These are phyloP conservation scores for Gracilaria gracilis DNA, from an alignment of 23 red algal species.

Conservation along the genomic window DNA sequence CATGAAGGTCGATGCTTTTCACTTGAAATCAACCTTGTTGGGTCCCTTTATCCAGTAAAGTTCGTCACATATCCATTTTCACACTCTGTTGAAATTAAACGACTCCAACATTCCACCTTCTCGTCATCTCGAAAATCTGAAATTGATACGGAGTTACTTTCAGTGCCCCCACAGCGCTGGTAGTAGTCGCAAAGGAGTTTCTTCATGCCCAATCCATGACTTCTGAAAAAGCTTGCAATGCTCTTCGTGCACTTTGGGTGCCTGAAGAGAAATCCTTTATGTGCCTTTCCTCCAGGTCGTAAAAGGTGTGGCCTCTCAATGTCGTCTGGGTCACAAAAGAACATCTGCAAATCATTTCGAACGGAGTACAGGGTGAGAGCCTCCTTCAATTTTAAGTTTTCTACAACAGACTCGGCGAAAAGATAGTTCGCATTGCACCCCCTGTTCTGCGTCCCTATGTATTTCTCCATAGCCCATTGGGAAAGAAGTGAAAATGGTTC, in stretches of 20 bases:
- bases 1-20: not conserved
- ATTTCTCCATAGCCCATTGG: conserved; percentile 20
- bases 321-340: not conserved
- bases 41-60: not conserved
- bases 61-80: not conserved
- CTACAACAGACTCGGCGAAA: conserved; percentile 16
- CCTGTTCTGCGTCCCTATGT: not conserved
- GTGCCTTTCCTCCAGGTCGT: not conserved
- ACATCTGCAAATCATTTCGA: not conserved
- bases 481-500: not conserved
- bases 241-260: not conserved
- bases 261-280: not conserved
- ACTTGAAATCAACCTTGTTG: not conserved
- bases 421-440: not conserved
- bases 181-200: not conserved
- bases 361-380: not conserved
- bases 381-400: not conserved
- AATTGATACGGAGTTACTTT: too few species aligned
- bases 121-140: not conserved
- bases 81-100: not conserved
- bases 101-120: not conserved
- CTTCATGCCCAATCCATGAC: not conserved
- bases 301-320: not conserved
- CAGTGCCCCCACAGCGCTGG: too few species aligned
- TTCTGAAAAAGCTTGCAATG: not conserved